Conservation (phyloP, 2,329 filamentous ascomycete species). For the Incumbomyces lentus region DNA sequence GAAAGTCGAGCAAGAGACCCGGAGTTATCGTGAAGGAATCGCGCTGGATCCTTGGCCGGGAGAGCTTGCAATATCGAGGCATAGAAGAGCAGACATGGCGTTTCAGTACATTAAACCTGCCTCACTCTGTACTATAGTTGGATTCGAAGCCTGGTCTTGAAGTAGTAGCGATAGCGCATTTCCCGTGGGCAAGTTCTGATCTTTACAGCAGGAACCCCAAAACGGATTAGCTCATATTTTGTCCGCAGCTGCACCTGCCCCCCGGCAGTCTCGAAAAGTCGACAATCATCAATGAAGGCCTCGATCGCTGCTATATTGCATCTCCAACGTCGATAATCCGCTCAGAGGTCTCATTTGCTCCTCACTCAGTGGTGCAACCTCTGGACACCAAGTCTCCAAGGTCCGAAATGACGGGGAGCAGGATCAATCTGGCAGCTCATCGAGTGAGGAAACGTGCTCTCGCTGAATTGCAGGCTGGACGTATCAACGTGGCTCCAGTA, state of each 20-base stretch:
- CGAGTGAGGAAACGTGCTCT: slow-evolving; percentile 35
- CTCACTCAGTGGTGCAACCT: too few relatives aligned
- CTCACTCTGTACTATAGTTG: neutral
- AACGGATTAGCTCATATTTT: slow-evolving; percentile 1
- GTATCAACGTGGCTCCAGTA: slow-evolving; percentile 27
- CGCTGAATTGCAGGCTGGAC: slow-evolving; percentile 27
- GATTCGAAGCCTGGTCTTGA: neutral
- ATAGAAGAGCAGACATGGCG: slow-evolving; percentile 11
- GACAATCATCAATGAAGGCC: neutral
- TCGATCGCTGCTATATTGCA: too few relatives aligned
- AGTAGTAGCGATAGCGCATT: too few relatives aligned
- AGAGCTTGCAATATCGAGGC: slow-evolving; percentile 9
- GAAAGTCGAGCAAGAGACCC: slow-evolving; percentile 15
- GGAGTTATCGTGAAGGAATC: slow-evolving; percentile 14
- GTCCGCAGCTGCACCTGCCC: neutral
- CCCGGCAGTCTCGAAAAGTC: neutral
- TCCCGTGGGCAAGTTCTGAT: too few relatives aligned
- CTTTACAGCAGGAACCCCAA: neutral
- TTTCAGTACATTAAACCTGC: neutral
- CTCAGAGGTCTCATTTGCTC: too few relatives aligned
- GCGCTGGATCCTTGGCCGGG: slow-evolving; percentile 6
- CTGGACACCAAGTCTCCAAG: neutral
- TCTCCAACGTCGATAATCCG: too few relatives aligned
- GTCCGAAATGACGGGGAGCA: slow-evolving; percentile 28
- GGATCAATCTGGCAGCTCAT: slow-evolving; percentile 37